A percentile compares a stretch with the other conserved stretches of the same genome.
phyloP scores from a whole-genome alignment of 441 rosid species.

The Bocquillonia castaneifolia region DNA sequence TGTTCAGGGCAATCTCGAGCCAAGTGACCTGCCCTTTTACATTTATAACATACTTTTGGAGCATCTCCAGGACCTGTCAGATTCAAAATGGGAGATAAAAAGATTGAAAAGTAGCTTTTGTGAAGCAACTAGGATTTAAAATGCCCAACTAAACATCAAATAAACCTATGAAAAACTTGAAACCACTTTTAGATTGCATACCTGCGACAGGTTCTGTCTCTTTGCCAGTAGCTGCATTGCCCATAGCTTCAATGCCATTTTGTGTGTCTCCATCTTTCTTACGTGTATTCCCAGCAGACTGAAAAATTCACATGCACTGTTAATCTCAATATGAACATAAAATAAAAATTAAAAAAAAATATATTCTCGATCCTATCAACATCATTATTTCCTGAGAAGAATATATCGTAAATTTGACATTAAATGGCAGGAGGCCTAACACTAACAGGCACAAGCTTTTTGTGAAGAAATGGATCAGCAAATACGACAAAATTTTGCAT shows the following conservation, averaged over 20 bases:
- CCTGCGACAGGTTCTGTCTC: conserved; percentile 44
- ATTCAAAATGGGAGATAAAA: not conserved
- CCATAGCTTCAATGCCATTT: conserved; percentile 29
- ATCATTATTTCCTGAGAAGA: not conserved
- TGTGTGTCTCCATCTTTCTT: conserved; percentile 47
- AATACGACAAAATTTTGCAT: not conserved
- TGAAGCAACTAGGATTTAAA: conserved; percentile 5
- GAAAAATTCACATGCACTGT: conserved; percentile 28
- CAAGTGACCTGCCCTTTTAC: conserved; percentile 83
- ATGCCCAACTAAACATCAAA: not conserved
- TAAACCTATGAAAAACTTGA: not conserved
- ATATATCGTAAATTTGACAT: not conserved
- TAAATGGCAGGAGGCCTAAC: not conserved
- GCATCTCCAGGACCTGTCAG: conserved; percentile 64
- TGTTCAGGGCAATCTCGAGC: conserved; percentile 79
- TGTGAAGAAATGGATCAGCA: not conserved
- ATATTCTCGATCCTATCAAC: not conserved
- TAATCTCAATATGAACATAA: conserved; percentile 2
- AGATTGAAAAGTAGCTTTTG: not conserved
- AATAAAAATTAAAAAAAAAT: not conserved
- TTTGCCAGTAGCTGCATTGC: conserved; percentile 21
- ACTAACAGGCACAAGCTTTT: not conserved
- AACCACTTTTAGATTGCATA: conserved; percentile 24
- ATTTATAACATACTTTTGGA: conserved; percentile 77
- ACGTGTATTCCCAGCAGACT: conserved; percentile 78